Evolutionary conservation across 805 yeast species (phyloP).

Genomic region (Pichia cephalocereana): DNA sequence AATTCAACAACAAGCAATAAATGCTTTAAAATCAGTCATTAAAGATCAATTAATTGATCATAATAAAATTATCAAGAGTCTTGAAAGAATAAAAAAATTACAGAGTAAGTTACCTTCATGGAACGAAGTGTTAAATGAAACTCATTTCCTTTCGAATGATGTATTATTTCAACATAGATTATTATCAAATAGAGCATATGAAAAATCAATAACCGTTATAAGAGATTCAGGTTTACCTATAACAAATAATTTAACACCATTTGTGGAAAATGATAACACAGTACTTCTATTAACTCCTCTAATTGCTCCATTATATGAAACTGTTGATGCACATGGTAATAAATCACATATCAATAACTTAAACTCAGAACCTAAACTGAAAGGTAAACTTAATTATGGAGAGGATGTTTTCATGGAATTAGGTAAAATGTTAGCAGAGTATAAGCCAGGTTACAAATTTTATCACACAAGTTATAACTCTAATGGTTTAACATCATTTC

Average conservation of each 20-base stretch:
- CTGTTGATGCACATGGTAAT: constrained; percentile 4
- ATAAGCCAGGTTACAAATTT: constrained; percentile 35
- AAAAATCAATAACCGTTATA: constrained; percentile 42
- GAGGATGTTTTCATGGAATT: constrained; percentile 46
- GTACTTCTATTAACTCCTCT: constrained; percentile 27
- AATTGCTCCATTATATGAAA: constrained; percentile 24
- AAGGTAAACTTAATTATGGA: constrained; percentile 21
- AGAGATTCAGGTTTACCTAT: constrained; percentile 48
- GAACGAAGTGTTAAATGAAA: constrained; percentile 29
- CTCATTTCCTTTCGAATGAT: constrained; percentile 23
- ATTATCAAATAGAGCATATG: constrained; percentile 38
- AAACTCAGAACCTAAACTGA: not conserved
- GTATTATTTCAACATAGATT: constrained; percentile 34
- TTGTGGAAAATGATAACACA: constrained; percentile 16
- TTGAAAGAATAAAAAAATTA: constrained; percentile 34
- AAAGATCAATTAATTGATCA: constrained; percentile 33
- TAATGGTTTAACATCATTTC: constrained; percentile 44
- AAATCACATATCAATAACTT: constrained; percentile 6
- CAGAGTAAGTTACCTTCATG: constrained; percentile 37
- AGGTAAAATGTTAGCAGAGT: constrained; percentile 37
- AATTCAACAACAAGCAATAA: constrained; percentile 48
- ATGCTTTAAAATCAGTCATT: constrained; percentile 25
- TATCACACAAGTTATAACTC: constrained; percentile 54
- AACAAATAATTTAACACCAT: constrained; percentile 28
- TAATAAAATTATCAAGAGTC: constrained; percentile 30